phyloP scores from a whole-genome alignment of 345 rosid genomes.

The Salix brachista region DNA sequence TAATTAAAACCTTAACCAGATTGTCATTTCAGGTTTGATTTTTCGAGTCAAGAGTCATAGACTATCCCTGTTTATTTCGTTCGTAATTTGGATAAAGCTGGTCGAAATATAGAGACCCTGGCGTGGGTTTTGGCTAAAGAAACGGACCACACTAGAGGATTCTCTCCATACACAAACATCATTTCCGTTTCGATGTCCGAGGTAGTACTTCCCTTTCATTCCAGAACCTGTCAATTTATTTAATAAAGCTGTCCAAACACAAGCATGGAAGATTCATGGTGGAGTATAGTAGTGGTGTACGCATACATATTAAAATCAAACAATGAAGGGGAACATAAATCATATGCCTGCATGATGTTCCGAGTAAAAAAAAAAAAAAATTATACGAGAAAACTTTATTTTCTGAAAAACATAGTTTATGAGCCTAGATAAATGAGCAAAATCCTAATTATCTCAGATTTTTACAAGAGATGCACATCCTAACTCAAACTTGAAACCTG shows the following conservation, averaged over 20 bases:
- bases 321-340: neutral
- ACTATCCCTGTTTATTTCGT: neutral
- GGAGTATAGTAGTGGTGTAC: neutral
- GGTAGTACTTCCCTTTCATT: neutral
- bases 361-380: no score
- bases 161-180: neutral
- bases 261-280: neutral
- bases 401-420: no score
- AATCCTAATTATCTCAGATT: accelerated
- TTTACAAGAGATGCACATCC: accelerated
- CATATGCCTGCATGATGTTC: neutral
- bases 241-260: neutral
- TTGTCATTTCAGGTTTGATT: no score
- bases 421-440: accelerated
- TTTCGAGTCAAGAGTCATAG: neutral
- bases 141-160: neutral
- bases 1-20: no score
- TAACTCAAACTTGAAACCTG: no score
- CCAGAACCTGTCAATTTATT: neutral
- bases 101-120: neutral
- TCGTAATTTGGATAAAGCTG: neutral
- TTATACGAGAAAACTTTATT: accelerated
- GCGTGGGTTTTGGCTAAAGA: neutral
- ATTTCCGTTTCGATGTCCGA: neutral
- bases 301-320: neutral